Conservation (phyloP, 495 filamentous ascomycete species). For the Niebla homalea region DNA sequence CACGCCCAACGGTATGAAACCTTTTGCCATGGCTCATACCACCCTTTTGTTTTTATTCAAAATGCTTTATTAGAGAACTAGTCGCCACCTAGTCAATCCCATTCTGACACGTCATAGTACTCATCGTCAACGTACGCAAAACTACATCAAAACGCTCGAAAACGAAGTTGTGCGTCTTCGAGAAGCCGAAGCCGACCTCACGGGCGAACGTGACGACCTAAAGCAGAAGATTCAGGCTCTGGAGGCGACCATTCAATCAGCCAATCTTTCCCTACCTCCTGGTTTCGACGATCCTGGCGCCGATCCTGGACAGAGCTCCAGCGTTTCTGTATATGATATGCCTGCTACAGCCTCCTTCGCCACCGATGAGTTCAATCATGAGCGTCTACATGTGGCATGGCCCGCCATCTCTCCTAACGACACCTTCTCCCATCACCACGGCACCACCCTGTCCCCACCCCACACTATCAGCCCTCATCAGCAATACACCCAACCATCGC, state of each 20-base stretch:
- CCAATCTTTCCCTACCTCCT: slow-evolving; percentile 12
- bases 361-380: slow-evolving; percentile 12
- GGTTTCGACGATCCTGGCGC: slow-evolving; percentile 1
- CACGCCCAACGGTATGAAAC: slow-evolving; percentile 18
- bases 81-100: not conserved
- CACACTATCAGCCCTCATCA: not conserved
- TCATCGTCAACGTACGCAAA: slow-evolving; percentile 20
- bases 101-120: slow-evolving; percentile 4
- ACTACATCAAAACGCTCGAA: slow-evolving; percentile 20
- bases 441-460: not conserved
- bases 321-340: slow-evolving; percentile 2
- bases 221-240: slow-evolving; percentile 9
- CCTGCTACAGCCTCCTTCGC: slow-evolving; percentile 14
- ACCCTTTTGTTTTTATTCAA: not conserved
- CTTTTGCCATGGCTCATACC: not conserved
- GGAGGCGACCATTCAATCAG: slow-evolving; percentile 3
- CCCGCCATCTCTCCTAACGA: not conserved
- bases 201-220: slow-evolving; percentile 13
- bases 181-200: slow-evolving; percentile 12
- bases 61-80: not conserved
- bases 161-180: slow-evolving; percentile 17
- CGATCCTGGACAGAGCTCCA: not conserved
- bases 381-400: slow-evolving; percentile 15
- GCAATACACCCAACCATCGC: not conserved
- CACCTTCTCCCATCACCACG: slow-evolving; percentile 4